phyloP scores from a whole-genome alignment of 169 alveolate species.

The Plasmodium vivax region DNA sequence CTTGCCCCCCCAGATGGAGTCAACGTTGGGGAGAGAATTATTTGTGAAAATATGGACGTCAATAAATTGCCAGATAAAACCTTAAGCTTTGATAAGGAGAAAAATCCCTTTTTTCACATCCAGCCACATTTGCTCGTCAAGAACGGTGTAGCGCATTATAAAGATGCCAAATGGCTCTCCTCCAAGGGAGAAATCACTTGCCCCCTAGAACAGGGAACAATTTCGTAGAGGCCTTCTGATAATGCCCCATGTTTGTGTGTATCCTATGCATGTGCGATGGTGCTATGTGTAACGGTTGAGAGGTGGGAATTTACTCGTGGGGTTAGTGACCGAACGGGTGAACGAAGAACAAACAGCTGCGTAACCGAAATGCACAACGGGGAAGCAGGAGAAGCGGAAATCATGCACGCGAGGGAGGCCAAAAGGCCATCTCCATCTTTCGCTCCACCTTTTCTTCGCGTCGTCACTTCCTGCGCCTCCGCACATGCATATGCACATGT shows the following conservation, averaged over 20 bases:
- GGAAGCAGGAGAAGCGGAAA: not conserved
- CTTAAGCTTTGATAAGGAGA: conserved; percentile 62
- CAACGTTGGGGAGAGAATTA: conserved; percentile 58
- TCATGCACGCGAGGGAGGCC: not conserved
- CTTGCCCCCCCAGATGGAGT: conserved; percentile 62
- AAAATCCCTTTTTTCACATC: conserved; percentile 58
- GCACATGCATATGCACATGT: not conserved
- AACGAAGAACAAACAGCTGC: not conserved
- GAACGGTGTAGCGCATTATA: conserved; percentile 55
- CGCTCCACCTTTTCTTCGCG: not conserved
- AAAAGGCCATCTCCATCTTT: not conserved
- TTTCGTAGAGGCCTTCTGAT: conserved; percentile 10
- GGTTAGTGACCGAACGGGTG: not conserved
- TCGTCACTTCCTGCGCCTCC: not conserved
- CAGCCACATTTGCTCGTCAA: conserved; percentile 51
- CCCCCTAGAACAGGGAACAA: conserved; percentile 41
- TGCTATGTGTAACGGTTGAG: not conserved
- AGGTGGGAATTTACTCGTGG: not conserved
- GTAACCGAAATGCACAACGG: not conserved
- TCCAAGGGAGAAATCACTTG: conserved; percentile 64
- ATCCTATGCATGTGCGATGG: not conserved
- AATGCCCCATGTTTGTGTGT: not conserved
- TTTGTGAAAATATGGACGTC: conserved; percentile 34
- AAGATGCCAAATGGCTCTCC: conserved; percentile 34
- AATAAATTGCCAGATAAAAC: conserved; percentile 43